A percentile compares a stretch with the other conserved stretches of the same genome.
These are phyloP conservation scores for Candolleomyces eurysporus DNA, from an alignment of 768 basidiomycete genomes.

Conservation along the genomic window DNA sequence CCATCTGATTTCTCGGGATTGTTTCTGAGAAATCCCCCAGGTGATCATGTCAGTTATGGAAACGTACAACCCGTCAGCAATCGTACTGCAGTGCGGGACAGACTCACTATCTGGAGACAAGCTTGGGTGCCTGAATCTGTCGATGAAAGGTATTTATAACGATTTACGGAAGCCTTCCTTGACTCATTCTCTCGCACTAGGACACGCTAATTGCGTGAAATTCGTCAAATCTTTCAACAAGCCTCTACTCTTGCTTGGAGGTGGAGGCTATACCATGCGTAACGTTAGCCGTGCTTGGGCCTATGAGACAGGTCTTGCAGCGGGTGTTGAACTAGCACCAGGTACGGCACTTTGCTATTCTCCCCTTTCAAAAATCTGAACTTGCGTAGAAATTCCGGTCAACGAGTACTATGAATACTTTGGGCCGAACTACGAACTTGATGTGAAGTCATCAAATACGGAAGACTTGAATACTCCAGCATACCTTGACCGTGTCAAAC, in stretches of 20 bases:
- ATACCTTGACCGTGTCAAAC: slow-evolving; percentile 91
- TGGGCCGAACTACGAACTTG: slow-evolving; percentile 94
- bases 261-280: slow-evolving; percentile 98
- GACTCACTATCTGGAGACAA: slow-evolving; percentile 97
- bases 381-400: slow-evolving; percentile 79
- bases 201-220: slow-evolving; percentile 95
- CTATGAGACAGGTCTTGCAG: slow-evolving; percentile 96
- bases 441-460: slow-evolving; percentile 92
- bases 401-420: slow-evolving; percentile 99
- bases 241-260: slow-evolving; percentile 91
- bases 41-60: slow-evolving; percentile 94
- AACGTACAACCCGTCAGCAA: slow-evolving; percentile 89
- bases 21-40: slow-evolving; percentile 34
- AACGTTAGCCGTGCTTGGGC: slow-evolving; percentile 98
- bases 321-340: slow-evolving; percentile 87
- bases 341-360: slow-evolving; percentile 43
- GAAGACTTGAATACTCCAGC: slow-evolving; percentile 93
- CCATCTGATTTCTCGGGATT: background rate
- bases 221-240: slow-evolving; percentile 97
- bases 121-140: slow-evolving; percentile 92
- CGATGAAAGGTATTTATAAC: slow-evolving; percentile 73
- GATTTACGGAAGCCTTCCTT: background rate
- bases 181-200: background rate
- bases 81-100: slow-evolving; percentile 96
- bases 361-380: background rate